phyloP scores from a whole-genome alignment of 2,329 filamentous ascomycete species.

The Fusarium sp. region DNA sequence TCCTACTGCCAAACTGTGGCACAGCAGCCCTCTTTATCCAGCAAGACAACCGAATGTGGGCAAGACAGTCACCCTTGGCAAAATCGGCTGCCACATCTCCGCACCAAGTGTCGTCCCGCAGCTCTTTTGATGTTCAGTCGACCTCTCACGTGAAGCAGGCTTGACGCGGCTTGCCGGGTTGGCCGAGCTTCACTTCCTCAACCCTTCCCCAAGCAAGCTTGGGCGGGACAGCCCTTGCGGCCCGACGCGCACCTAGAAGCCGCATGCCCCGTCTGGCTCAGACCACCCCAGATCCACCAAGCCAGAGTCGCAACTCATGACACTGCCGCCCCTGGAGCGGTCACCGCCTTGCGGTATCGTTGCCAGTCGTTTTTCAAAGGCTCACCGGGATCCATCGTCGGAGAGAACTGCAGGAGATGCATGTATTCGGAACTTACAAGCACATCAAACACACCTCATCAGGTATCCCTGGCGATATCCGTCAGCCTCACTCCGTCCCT shows the following conservation, averaged over 20 bases:
- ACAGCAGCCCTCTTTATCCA: neutral
- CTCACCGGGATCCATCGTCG: neutral
- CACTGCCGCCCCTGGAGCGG: neutral
- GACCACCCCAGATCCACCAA: conserved; percentile 32
- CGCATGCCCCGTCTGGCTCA: conserved; percentile 39
- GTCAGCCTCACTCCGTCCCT: neutral
- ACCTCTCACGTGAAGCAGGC: conserved; percentile 41
- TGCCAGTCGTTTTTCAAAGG: neutral
- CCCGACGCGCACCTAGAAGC: conserved; percentile 44
- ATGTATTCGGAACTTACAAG: neutral
- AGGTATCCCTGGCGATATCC: neutral
- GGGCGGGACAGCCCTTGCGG: conserved; percentile 46
- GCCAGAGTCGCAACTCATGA: conserved; percentile 12
- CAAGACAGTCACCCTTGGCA: neutral
- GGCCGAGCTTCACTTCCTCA: conserved; percentile 35
- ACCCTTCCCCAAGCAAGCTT: conserved; percentile 36
- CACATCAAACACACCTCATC: neutral
- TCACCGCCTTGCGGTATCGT: neutral
- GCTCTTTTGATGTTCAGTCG: conserved; percentile 18
- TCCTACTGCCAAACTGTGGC: neutral
- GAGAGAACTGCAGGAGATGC: neutral
- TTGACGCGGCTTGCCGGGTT: conserved; percentile 43
- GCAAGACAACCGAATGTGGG: conserved; percentile 5
- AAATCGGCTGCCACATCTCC: neutral
- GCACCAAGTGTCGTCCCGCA: conserved; percentile 1